Conservation (phyloP, 768 basidiomycete species). For the Xerocomellus amylosporus region DNA sequence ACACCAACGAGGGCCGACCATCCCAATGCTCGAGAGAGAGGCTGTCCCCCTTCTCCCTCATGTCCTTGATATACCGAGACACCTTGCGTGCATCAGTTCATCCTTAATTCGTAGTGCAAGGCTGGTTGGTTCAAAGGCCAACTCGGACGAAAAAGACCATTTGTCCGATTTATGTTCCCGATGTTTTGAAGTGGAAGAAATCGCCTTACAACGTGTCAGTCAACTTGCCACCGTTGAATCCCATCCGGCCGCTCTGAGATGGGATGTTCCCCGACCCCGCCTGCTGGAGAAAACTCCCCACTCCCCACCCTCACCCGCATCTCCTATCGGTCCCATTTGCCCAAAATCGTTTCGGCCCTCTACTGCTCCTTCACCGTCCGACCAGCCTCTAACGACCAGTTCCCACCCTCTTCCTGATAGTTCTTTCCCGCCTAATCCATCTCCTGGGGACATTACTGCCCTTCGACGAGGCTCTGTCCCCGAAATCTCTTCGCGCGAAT, state of each 20-base stretch:
- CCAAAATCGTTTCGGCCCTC: constrained; percentile 42
- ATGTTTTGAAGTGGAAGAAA: constrained; percentile 71
- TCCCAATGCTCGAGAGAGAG: constrained; percentile 63
- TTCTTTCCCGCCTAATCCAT: constrained; percentile 1
- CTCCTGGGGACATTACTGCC: constrained; percentile 9
- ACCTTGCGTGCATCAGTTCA: constrained; percentile 73
- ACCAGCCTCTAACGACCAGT: constrained; percentile 7
- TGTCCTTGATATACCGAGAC: constrained; percentile 72
- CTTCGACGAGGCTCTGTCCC: constrained; percentile 29
- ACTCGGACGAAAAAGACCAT: constrained; percentile 32
- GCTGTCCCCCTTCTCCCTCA: constrained; percentile 71
- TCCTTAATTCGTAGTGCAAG: constrained; percentile 66
- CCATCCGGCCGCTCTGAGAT: constrained; percentile 9
- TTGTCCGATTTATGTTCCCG: constrained; percentile 55
- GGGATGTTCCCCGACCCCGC: constrained; percentile 15
- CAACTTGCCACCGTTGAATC: constrained; percentile 41
- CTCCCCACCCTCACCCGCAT: constrained; percentile 24
- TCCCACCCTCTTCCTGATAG: constrained; percentile 1
- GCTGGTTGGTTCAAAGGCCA: constrained; percentile 38
- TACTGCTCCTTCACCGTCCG: constrained; percentile 44
- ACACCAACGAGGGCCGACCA: constrained; percentile 52
- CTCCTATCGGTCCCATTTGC: constrained; percentile 10
- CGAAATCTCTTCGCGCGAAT: constrained; percentile 17
- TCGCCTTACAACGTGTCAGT: constrained; percentile 63
- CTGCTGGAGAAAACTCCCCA: not conserved